A percentile compares a stretch with the other conserved stretches of the same genome.
Evolutionary conservation across 176 grass and related monocot genomes (phyloP).

Genomic region (Urochloa ruziziensis): DNA sequence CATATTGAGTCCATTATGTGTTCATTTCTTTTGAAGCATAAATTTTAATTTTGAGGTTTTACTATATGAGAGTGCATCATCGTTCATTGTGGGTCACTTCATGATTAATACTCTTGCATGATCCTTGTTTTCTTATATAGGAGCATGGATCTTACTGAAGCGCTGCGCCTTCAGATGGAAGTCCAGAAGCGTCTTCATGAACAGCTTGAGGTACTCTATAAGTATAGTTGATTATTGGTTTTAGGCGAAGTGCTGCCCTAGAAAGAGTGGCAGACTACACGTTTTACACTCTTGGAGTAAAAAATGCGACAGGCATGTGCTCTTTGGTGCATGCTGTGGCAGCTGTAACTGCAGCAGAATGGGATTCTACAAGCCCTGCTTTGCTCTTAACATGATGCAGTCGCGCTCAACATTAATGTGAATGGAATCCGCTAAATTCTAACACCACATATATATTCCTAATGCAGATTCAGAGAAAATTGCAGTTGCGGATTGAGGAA

Average conservation of each 20-base stretch:
- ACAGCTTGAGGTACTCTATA: constrained; percentile 80
- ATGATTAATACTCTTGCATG: neutral
- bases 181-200: constrained; percentile 96
- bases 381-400: constrained; percentile 10
- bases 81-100: neutral
- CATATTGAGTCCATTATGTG: neutral
- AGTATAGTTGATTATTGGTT: neutral
- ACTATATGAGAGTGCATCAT: neutral
- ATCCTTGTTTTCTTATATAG: constrained; percentile 48
- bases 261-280: neutral
- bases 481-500: constrained; percentile 83
- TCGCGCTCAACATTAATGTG: neutral
- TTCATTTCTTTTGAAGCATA: constrained; percentile 8
- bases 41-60: constrained; percentile 7
- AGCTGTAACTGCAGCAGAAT: constrained; percentile 2
- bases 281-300: constrained; percentile 1
- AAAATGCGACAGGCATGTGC: neutral
- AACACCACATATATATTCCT: constrained; percentile 32
- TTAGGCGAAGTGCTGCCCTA: neutral
- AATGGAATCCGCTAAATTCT: constrained; percentile 8
- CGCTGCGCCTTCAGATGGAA: constrained; percentile 92
- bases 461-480: constrained; percentile 74
- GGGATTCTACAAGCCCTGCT: neutral
- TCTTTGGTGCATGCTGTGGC: neutral
- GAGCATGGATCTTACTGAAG: constrained; percentile 91